Conservation (phyloP, 2,329 filamentous ascomycete species). For the Botryosphaeria dothidea region DNA sequence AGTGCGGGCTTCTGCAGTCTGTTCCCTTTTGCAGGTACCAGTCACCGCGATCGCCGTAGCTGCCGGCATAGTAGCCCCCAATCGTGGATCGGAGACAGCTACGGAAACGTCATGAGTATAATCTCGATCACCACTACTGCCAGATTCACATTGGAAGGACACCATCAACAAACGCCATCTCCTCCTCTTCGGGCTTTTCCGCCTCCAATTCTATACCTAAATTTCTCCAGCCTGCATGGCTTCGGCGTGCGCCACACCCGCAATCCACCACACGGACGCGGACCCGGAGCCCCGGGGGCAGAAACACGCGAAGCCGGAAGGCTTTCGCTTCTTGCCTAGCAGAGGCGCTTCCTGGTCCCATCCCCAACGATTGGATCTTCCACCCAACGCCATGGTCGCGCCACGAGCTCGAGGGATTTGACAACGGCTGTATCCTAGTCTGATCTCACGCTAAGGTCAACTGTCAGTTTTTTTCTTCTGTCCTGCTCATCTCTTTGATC, state of each 20-base stretch:
- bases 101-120: neutral
- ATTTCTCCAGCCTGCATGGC: conserved; percentile 1
- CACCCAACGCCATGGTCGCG: neutral
- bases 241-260: conserved; percentile 12
- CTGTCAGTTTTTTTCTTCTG: neutral
- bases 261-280: neutral
- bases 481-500: neutral
- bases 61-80: neutral
- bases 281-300: neutral
- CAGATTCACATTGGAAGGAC: neutral
- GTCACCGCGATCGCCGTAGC: neutral
- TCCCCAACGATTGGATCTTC: conserved; percentile 5
- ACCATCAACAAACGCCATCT: neutral
- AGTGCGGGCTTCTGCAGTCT: too few species aligned
- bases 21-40: too few species aligned
- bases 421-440: neutral
- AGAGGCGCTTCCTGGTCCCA: neutral
- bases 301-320: neutral
- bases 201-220: neutral
- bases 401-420: neutral
- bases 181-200: neutral
- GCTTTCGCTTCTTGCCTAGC: neutral
- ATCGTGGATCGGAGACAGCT: neutral
- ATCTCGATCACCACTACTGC: neutral
- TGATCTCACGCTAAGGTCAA: neutral